Evolutionary conservation across 208 protist genomes (phyloP).

Genomic region (Trypanosoma caninum): DNA sequence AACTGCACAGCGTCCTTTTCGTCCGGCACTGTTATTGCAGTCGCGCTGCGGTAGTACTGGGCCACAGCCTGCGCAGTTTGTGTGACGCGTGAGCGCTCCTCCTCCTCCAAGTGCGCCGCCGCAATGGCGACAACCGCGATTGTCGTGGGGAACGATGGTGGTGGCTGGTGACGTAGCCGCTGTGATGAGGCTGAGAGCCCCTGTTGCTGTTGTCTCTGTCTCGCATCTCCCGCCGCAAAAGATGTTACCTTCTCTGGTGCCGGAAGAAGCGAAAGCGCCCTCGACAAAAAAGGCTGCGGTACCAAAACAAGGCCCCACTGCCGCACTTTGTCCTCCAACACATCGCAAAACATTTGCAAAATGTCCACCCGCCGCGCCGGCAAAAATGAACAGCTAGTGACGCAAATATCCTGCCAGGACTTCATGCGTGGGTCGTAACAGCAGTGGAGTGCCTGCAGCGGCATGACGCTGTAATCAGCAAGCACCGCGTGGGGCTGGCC

Average conservation of each 20-base stretch:
- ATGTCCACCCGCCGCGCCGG: slow-evolving; percentile 53
- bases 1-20: slow-evolving; percentile 59
- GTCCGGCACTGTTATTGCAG: slow-evolving; percentile 35
- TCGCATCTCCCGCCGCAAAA: neutral
- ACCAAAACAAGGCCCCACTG: slow-evolving; percentile 68
- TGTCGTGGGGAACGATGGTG: slow-evolving; percentile 44
- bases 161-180: slow-evolving; percentile 32
- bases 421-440: slow-evolving; percentile 78
- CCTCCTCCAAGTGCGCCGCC: slow-evolving; percentile 34
- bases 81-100: slow-evolving; percentile 32
- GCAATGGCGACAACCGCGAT: slow-evolving; percentile 57
- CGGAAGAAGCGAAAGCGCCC: slow-evolving; percentile 57
- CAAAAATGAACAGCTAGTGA: slow-evolving; percentile 69
- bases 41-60: slow-evolving; percentile 45
- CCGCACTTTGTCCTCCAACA: slow-evolving; percentile 37
- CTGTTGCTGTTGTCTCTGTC: neutral
- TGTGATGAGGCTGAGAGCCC: neutral
- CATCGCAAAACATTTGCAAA: slow-evolving; percentile 35
- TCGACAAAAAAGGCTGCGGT: slow-evolving; percentile 34
- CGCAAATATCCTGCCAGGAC: slow-evolving; percentile 61
- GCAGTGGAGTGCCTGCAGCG: slow-evolving; percentile 87
- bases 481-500: slow-evolving; percentile 78
- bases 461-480: slow-evolving; percentile 45
- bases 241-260: slow-evolving; percentile 35
- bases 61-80: slow-evolving; percentile 53